Conservation (phyloP, 768 basidiomycete genomes). For the Cyathus striatus region DNA sequence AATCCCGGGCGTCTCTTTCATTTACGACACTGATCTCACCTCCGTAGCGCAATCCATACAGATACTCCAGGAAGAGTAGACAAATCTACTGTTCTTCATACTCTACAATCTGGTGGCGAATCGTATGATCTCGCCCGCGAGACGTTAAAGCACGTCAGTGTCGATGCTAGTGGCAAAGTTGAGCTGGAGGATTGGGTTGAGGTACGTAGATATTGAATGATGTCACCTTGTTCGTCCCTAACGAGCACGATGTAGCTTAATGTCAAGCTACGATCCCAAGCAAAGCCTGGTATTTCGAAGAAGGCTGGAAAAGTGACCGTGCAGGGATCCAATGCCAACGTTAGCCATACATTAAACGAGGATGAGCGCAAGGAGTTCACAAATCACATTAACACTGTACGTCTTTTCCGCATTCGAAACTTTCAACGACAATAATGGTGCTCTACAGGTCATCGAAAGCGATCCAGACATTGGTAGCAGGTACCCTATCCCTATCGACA, state of each 20-base stretch:
- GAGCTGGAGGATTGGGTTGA: constrained; percentile 99
- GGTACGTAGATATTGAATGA: constrained; percentile 42
- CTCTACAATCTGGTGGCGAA: constrained; percentile 74
- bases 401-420: constrained; percentile 17
- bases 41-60: constrained; percentile 60
- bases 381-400: constrained; percentile 93
- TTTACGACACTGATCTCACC: constrained; percentile 4
- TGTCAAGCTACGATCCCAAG: constrained; percentile 65
- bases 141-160: constrained; percentile 88
- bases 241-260: constrained; percentile 51
- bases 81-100: constrained; percentile 76
- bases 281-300: constrained; percentile 43
- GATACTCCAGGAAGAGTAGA: constrained; percentile 81
- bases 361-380: constrained; percentile 95
- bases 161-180: constrained; percentile 93
- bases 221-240: constrained; percentile 7
- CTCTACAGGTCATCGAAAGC: constrained; percentile 81
- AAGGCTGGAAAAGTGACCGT: constrained; percentile 90
- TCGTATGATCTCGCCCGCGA: constrained; percentile 88
- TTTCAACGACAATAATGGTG: constrained; percentile 4
- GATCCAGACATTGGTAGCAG: constrained; percentile 80
- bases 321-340: constrained; percentile 91
- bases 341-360: constrained; percentile 96
- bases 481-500: constrained; percentile 90
- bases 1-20: no score